Conservation (phyloP, 768 basidiomycete species). For the Boletus pseudopeckii region DNA sequence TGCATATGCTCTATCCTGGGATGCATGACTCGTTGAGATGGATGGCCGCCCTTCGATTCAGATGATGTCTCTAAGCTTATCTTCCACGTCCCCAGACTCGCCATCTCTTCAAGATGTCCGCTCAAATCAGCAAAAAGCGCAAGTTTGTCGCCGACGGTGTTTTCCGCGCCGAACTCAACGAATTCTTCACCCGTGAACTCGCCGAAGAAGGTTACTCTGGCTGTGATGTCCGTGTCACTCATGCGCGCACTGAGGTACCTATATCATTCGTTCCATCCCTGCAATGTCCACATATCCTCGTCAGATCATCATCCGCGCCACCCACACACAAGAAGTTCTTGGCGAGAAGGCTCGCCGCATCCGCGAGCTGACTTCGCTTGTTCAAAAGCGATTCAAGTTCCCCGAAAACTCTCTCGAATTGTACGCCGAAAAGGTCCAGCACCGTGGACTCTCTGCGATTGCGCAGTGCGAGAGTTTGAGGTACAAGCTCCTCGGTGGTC, state of each 20-base stretch:
- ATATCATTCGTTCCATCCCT: neutral
- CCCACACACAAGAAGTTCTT: constrained; percentile 97
- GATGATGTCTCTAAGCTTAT: constrained; percentile 26
- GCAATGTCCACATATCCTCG: neutral
- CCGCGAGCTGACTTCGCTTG: constrained; percentile 95
- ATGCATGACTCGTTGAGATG: constrained; percentile 12
- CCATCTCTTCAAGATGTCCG: constrained; percentile 56
- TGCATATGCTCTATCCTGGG: neutral
- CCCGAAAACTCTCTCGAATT: constrained; percentile 98
- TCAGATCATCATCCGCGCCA: constrained; percentile 98
- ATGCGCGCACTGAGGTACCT: constrained; percentile 92
- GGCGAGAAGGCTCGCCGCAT: constrained; percentile 99
- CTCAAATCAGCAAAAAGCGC: constrained; percentile 95
- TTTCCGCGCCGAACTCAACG: constrained; percentile 97
- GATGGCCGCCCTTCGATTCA: constrained; percentile 12
- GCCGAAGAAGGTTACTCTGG: constrained; percentile 99
- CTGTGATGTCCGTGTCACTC: constrained; percentile 99
- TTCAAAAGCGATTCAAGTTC: constrained; percentile 99
- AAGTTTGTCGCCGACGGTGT: constrained; percentile 99
- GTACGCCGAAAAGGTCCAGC: constrained; percentile 98
- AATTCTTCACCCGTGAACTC: constrained; percentile 98
- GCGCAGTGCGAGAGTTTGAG: constrained; percentile 98
- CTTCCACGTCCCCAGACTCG: constrained; percentile 12
- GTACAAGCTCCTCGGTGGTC: constrained; percentile 99
- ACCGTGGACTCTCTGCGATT: constrained; percentile 96